Conservation (phyloP, 106 monocot genomes). For the Posidonia australis region DNA sequence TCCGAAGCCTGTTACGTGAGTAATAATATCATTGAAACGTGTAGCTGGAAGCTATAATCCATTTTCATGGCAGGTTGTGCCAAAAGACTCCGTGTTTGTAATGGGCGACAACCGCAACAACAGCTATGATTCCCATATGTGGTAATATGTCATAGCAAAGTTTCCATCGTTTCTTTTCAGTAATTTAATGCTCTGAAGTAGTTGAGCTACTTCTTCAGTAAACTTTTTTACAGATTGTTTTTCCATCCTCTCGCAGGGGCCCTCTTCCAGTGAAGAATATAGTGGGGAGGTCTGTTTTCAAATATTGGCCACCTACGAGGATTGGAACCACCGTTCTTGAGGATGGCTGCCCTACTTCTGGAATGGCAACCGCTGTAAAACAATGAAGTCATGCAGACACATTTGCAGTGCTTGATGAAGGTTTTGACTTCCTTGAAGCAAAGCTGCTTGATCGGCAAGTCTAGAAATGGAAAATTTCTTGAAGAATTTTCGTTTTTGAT, state of each 20-base stretch:
- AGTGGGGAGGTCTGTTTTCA: slow-evolving; percentile 85
- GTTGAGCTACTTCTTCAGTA: no score
- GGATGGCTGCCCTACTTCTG: slow-evolving; percentile 15
- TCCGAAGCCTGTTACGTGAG: no score
- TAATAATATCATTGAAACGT: no score
- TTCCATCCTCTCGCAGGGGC: slow-evolving; percentile 40
- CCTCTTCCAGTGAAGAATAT: slow-evolving; percentile 87
- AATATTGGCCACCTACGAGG: slow-evolving; percentile 86
- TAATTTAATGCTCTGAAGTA: background rate
- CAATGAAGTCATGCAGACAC: no score
- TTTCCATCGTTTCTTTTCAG: background rate
- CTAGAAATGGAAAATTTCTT: no score
- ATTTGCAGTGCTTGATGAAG: no score
- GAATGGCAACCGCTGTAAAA: no score
- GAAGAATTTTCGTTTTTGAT: no score
- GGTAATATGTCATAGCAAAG: slow-evolving; percentile 33
- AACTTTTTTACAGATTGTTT: background rate
- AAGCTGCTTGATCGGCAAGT: no score
- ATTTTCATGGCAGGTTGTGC: slow-evolving; percentile 46
- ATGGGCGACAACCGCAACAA: slow-evolving; percentile 99
- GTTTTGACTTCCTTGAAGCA: no score
- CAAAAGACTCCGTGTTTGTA: slow-evolving; percentile 74
- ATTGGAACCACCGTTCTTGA: slow-evolving; percentile 53
- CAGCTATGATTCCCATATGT: slow-evolving; percentile 94
- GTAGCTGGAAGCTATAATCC: no score